Evolutionary conservation across 2,329 filamentous ascomycete genomes (phyloP).

Genomic region (Bipolaris victoriae): DNA sequence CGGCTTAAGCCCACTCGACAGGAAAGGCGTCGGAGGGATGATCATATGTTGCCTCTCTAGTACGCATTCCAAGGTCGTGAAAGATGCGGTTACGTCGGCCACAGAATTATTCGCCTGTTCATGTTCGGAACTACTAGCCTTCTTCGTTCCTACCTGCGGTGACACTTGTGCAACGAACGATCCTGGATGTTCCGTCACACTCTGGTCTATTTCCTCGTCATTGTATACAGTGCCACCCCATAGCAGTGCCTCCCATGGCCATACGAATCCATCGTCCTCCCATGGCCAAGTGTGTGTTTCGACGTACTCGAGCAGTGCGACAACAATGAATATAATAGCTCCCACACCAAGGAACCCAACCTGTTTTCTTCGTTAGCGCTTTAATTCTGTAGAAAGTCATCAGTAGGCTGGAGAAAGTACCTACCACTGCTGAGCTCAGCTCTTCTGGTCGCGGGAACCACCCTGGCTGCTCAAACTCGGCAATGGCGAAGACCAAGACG

Average conservation of each 20-base stretch:
- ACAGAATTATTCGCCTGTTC: neutral
- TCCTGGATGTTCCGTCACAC: neutral
- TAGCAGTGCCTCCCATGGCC: constrained; percentile 14
- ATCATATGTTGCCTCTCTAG: neutral
- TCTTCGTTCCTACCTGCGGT: neutral
- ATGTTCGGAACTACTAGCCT: neutral
- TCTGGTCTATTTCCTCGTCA: constrained; percentile 2
- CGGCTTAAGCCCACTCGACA: constrained; percentile 3
- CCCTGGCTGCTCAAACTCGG: constrained; percentile 14
- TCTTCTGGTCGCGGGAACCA: constrained; percentile 6
- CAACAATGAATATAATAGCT: constrained; percentile 1
- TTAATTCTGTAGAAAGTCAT: neutral
- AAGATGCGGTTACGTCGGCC: neutral
- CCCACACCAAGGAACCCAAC: neutral
- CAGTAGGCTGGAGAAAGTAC: neutral
- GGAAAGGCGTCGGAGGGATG: constrained; percentile 8
- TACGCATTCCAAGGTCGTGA: neutral
- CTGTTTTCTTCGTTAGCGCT: neutral
- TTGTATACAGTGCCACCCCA: constrained; percentile 5
- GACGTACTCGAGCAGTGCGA: constrained; percentile 7
- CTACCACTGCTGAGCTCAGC: neutral
- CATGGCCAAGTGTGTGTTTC: constrained; percentile 14
- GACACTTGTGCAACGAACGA: neutral
- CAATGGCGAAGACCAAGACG: neutral
- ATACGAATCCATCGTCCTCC: constrained; percentile 12